phyloP scores from a whole-genome alignment of 306 rosid genomes.

The Hippophae rhamnoides region DNA sequence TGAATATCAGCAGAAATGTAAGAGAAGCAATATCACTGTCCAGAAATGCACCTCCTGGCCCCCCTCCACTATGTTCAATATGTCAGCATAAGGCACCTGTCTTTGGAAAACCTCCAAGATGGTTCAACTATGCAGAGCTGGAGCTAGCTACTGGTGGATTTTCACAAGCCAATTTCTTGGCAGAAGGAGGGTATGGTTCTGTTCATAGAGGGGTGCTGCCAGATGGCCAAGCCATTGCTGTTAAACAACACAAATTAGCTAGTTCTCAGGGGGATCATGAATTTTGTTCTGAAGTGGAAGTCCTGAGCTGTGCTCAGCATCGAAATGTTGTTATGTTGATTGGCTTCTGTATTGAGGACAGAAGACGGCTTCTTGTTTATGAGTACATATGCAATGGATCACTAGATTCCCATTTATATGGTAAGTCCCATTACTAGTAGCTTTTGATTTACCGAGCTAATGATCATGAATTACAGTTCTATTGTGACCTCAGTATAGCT shows the following conservation, averaged over 20 bases:
- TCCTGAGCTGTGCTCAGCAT: slow-evolving; percentile 96
- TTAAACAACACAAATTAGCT: slow-evolving; percentile 95
- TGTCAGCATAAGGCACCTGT: slow-evolving; percentile 99
- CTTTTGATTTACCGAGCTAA: background rate
- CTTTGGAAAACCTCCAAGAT: slow-evolving; percentile 91
- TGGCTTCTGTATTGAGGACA: slow-evolving; percentile 96
- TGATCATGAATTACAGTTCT: background rate
- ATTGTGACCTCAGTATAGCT: too few relatives aligned
- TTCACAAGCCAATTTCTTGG: slow-evolving; percentile 92
- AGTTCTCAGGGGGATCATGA: slow-evolving; percentile 97
- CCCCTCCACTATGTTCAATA: slow-evolving; percentile 94
- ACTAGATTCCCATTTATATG: slow-evolving; percentile 87
- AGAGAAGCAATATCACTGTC: slow-evolving; percentile 85
- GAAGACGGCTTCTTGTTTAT: slow-evolving; percentile 81
- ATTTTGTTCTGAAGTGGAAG: slow-evolving; percentile 98
- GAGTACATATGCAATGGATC: slow-evolving; percentile 98
- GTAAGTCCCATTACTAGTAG: slow-evolving; percentile 29
- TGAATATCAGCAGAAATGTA: slow-evolving; percentile 65
- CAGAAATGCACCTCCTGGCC: slow-evolving; percentile 75
- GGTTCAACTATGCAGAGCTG: slow-evolving; percentile 87
- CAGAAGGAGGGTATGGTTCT: slow-evolving; percentile 97
- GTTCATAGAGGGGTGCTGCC: slow-evolving; percentile 96
- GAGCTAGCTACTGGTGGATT: slow-evolving; percentile 96
- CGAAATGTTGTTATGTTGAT: slow-evolving; percentile 96
- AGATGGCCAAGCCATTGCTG: slow-evolving; percentile 94